Evolutionary conservation across 805 yeast species (phyloP).

Genomic region (Candida insectorum): DNA sequence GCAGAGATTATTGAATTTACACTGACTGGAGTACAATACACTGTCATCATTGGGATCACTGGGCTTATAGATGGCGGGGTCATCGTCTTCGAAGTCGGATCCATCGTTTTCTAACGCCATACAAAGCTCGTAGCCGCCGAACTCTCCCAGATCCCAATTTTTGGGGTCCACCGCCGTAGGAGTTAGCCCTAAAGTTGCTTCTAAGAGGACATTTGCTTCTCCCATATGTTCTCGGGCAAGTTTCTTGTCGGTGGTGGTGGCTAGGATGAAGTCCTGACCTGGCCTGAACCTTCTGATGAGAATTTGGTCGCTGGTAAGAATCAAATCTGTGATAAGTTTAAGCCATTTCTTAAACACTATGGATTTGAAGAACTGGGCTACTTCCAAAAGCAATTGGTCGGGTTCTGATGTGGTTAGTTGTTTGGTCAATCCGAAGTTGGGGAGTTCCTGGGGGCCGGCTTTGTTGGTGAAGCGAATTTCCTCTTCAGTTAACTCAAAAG

Average conservation of each 20-base stretch:
- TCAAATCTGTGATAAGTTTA: conserved; percentile 54
- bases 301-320: conserved; percentile 62
- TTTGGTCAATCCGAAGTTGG: conserved; percentile 48
- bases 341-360: conserved; percentile 70
- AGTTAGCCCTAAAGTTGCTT: conserved; percentile 79
- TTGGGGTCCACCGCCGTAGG: conserved; percentile 53
- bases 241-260: conserved; percentile 56
- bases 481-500: conserved; percentile 29
- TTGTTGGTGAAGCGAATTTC: conserved; percentile 27
- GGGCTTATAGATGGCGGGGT: conserved; percentile 76
- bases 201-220: conserved; percentile 50
- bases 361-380: conserved; percentile 60
- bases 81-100: conserved; percentile 51
- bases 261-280: conserved; percentile 89
- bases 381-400: conserved; percentile 44
- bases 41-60: conserved; percentile 63
- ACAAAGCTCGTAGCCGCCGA: conserved; percentile 92
- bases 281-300: conserved; percentile 88
- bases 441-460: conserved; percentile 48
- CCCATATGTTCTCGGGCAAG: conserved; percentile 32
- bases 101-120: conserved; percentile 59
- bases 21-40: conserved; percentile 74
- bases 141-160: conserved; percentile 86
- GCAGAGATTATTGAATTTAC: conserved; percentile 77
- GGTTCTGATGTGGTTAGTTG: conserved; percentile 14